These are phyloP conservation scores for Aspergillus pseudotamarii DNA, from an alignment of 2,329 filamentous ascomycete species.

Conservation along the genomic window DNA sequence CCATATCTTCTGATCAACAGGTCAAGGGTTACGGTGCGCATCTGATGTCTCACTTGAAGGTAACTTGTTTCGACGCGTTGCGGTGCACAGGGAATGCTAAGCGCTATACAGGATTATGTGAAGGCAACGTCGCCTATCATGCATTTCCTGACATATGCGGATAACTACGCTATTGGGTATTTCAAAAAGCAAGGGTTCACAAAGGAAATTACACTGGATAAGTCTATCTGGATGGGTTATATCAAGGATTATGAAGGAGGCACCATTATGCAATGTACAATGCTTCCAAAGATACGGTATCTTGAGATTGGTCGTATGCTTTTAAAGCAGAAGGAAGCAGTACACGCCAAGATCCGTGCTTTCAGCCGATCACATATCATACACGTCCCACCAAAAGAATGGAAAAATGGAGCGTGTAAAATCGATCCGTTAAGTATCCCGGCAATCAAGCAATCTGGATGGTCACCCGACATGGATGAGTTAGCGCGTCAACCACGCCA, in stretches of 20 bases:
- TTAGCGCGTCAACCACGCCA: conserved; percentile 91
- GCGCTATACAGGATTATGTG: conserved; percentile 70
- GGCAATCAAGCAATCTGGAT: conserved; percentile 88
- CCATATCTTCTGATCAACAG: conserved; percentile 95
- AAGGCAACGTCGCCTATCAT: conserved; percentile 95
- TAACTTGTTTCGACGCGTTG: conserved; percentile 22
- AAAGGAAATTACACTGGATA: conserved; percentile 93
- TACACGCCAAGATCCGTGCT: conserved; percentile 91
- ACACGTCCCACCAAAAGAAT: conserved; percentile 81
- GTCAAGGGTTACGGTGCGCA: conserved; percentile 98
- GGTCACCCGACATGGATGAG: conserved; percentile 98
- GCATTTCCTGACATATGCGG: conserved; percentile 98
- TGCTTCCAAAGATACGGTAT: conserved; percentile 93
- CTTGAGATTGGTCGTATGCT: conserved; percentile 92
- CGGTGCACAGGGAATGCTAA: conserved; percentile 8
- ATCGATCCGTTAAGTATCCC: conserved; percentile 87
- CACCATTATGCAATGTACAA: conserved; percentile 98
- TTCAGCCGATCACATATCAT: conserved; percentile 87
- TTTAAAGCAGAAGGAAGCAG: conserved; percentile 93
- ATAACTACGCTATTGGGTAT: conserved; percentile 98
- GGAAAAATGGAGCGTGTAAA: conserved; percentile 71
- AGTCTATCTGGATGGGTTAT: conserved; percentile 96
- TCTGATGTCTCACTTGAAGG: conserved; percentile 95
- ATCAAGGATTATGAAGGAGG: conserved; percentile 99
- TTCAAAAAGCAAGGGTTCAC: conserved; percentile 99